Evolutionary conservation across 163 green algal species (phyloP).

Genomic region (Scenedesmus sp.): DNA sequence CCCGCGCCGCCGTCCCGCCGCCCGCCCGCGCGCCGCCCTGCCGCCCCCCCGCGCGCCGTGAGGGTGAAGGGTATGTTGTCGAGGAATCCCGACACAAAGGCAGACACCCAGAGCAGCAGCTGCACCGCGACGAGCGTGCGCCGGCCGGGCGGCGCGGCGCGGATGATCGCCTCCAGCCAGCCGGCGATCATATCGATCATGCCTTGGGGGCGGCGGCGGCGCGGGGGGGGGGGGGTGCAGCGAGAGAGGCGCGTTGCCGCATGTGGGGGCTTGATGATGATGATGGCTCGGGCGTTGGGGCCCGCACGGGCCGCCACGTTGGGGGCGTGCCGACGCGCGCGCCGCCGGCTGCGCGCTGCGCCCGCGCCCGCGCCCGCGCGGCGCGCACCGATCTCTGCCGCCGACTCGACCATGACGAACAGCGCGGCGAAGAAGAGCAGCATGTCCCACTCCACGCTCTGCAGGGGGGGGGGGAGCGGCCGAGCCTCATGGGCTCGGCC

Average conservation of each 20-base stretch:
- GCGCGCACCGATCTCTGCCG: slow-evolving; percentile 60
- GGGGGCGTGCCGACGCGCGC: no score
- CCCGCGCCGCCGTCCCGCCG: no score
- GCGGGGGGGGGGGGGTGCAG: slow-evolving; percentile 35
- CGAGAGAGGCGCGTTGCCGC: no score
- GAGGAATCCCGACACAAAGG: slow-evolving; percentile 55
- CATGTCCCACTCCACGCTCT: slow-evolving; percentile 66
- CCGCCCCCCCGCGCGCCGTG: background rate
- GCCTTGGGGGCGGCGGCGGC: slow-evolving; percentile 34
- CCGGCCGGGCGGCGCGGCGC: slow-evolving; percentile 17
- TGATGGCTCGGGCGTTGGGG: no score
- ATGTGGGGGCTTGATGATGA: no score
- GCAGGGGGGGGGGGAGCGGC: background rate
- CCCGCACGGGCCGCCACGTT: no score
- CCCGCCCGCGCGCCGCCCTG: background rate
- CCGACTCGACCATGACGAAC: slow-evolving; percentile 63
- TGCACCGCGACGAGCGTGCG: slow-evolving; percentile 53
- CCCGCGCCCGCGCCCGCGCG: no score
- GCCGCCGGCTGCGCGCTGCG: no score
- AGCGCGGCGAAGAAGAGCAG: slow-evolving; percentile 67
- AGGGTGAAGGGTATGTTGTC: slow-evolving; percentile 59
- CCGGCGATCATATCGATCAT: slow-evolving; percentile 40
- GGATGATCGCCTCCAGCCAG: slow-evolving; percentile 32
- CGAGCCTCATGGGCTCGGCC: no score
- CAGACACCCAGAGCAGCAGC: slow-evolving; percentile 57